Evolutionary conservation across 2,329 filamentous ascomycete genomes (phyloP), one percentile per base, ranked within the genome.

Genomic region (Fusarium aywerte): DNA sequence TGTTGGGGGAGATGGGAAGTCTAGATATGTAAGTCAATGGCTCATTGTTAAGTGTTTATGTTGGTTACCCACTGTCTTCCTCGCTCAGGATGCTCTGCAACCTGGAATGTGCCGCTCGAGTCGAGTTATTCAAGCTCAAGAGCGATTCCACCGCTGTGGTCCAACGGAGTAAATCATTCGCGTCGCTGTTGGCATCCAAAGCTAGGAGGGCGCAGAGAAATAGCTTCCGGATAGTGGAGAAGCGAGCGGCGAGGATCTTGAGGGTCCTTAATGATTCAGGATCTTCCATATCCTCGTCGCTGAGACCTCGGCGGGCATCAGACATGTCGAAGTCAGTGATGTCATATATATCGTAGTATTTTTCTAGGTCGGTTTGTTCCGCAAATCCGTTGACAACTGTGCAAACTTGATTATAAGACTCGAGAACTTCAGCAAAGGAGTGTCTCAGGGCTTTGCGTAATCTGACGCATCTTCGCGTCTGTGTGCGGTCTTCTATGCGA

Each of bases 331-430:
- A 86, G 58, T 90, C 85, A 63, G 87, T 91, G 62, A 95, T 88
- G 68, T 94, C 92, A 75, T 95, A 94, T 62, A 95, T 91, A 74
- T 98, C 95, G 73, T 96, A 92, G 76, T 97, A 97, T 78, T 93
- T 96, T 71, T 97, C 93, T 40, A 99, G 81, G 73, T 97, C 92
- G 47, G 91, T 86, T 73, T 91, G 87, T 75, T 94, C 89, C 3
- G 94, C 88, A 55, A 97, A 88, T 1, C 86, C 86, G 74, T 90
- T 90, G 20, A 98, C 82, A 4, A 84, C 83, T 38, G 84, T 82
- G 65, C 89, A 90, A 13, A 91, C 89, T 68, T 92, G 87, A 52
- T 89, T 87, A 73, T 94, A 93, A 21, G 87, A 86, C 40, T 89
- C 85, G 38, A 97, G 87, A 51, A 91, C 85, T 15, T 90, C 86